Base-by-base conservation (phyloP, 768 basidiomycete genomes). In the Serendipita indica region DNA sequence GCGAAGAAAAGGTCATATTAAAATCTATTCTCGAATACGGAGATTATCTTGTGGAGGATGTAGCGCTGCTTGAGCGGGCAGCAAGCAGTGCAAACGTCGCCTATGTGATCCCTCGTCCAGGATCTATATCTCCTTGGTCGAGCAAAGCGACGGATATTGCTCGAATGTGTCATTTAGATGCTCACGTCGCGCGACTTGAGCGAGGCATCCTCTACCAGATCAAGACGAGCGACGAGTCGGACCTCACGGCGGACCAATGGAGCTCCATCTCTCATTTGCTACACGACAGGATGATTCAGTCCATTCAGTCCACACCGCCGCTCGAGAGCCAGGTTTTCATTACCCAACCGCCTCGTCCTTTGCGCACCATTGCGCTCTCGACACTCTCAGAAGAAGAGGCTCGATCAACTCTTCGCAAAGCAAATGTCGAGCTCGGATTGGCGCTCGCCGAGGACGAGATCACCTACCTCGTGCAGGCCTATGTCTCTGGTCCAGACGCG, bases 91-190 rank as follows among this genome's bases (percentile, higher is more conserved):
- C 64, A 27, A 78, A 79, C 52, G 72, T 82, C 10, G 71, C 82
- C 39, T 94, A 81, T 67, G 81, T 96, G 37, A 72, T 86, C 3
- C 93, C 93, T 10, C 74, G 93, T 60, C 77, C 81, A 5, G 93
- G 94, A 2, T 92, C 93, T 2, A 85, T 98, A 65, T 97, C 94
- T 3, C 93, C 96, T 1, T 99, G 96, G 96, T 97, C 94, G 3
- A 94, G 89, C 71, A 99, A 99, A 72, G 94, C 96, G 1, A 97
- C 94, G 0, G 93, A 99, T 68, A 98, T 99, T 58, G 79, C 93
- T 20, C 72, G 72, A 6, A 80, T 97, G 57, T 99, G 96, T 73
- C 84, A 84, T 57, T 81, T 99, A 1, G 80, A 76, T 18, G 67
- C 70, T 2, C 74, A 82, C 58, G 72, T 99, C 57, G 79, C 85